Evolutionary conservation across 441 rosid species (phyloP), one percentile per base, ranked within the genome.

Genomic region (Erodium trifolium): DNA sequence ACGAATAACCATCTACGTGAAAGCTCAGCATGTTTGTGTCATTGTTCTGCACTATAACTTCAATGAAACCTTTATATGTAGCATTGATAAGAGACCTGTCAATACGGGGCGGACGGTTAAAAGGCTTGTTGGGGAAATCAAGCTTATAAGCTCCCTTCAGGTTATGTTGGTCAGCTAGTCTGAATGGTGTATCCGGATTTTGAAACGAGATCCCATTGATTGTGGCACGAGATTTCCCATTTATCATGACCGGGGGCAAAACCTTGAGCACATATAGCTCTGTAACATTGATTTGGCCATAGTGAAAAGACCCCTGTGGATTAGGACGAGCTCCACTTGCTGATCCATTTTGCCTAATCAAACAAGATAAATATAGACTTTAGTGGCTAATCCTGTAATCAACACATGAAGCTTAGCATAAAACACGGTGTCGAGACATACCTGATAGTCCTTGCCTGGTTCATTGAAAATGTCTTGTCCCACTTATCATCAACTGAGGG

Each of bases 361-460:
- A 14, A 37, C 34, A 64, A 7, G 4, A 37, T 3, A 18, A 67
- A 29, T 2, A n/a, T 0, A 18, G 16, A 4, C 16, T 37, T 37
- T 7, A 3, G 41, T 45, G 51, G 9, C 13, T 45, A 1, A 7
- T 45, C 4, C 1, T 4, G 41, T 37, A 37, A 37, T 37, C 39
- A 2, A 3, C 6, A 3, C 41, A 37, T 37, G 41, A 37, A 37
- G 6, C 8, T 37, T 37, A 37, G 41, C 8, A 37, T 37, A 37
- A 37, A 37, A 37, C 41, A 37, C 8, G 41, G 41, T 37, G 3
- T 7, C 9, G 13, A 45, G 51, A 16, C n/a, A 5, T 75, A 89
- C 97, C 96, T 88, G 67, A 94, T 84, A 14, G 96, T 81, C 57
- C 95, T 92, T 31, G 97, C 97, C 80, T 94, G 99, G 79, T 87